Base-by-base conservation (phyloP, 208 protist species). In the Trypanosoma platydactyli region DNA sequence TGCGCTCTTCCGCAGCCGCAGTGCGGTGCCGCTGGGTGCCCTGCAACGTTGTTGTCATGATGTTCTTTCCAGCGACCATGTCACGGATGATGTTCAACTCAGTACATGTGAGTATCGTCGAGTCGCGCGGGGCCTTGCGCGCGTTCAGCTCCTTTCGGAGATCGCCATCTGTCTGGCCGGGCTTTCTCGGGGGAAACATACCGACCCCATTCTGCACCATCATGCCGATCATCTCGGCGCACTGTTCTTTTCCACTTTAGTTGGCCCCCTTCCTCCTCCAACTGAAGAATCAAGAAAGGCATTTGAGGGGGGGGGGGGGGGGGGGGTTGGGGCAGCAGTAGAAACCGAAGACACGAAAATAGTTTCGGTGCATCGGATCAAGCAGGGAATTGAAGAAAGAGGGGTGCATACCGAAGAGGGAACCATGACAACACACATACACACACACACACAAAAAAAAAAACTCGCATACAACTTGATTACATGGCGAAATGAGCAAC, bases 21-120 rank as follows among this genome's bases (percentile, higher is more conserved):
- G 63, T 79, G 18, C 65, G 75, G 15, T 30, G 33, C 4, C 76
- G 62, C 11, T 54, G 60, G 7, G 53, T 57, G 42, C 65, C 68
- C 22, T 41, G 48, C 46, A 55, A 15, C 0, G 68, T 49, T 29
- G 45, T 49, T 50, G 58, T 68, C 68, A 77, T 70, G 4, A 73
- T 35, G 15, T 25, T 68, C 40, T 66, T 63, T 27, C 86, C 84
- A 41, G 71, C 68, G 54, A 92, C 89, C 71, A 95, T 83, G 30
- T 57, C 75, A 24, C 77, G 80, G 41, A 95, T 88, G 41, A 93
- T 88, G 61, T 83, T 74, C 30, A 95, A 84, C 69, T 95, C 86
- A 3, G 86, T 93, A 40, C 81, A 77, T 16, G 89, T 95, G 42
- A 95, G 60, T 60, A 95, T 93, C 30, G 86, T 80, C 7, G 84